Conservation (phyloP, 2,329 filamentous ascomycete genomes). For the Cercospora sp. region DNA sequence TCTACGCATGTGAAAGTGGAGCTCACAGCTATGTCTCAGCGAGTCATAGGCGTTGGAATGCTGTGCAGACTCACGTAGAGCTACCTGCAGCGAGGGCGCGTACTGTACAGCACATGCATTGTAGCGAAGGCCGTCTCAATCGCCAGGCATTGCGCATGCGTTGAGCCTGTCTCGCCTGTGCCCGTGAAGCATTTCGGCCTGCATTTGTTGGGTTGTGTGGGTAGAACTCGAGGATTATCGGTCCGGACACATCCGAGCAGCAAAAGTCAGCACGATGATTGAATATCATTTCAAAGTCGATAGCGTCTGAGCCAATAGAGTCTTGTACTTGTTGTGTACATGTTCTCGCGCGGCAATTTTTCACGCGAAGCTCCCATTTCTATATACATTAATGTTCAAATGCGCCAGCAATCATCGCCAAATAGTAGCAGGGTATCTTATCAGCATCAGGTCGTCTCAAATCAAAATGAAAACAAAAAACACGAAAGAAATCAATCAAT, state of each 20-base stretch:
- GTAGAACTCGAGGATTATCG: background rate
- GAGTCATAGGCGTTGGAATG: background rate
- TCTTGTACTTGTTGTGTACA: background rate
- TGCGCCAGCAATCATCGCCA: background rate
- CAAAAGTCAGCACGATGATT: background rate
- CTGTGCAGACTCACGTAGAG: conserved; percentile 3
- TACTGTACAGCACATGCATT: background rate
- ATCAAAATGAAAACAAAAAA: background rate
- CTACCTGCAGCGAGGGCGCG: background rate
- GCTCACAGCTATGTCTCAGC: background rate
- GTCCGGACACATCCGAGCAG: background rate
- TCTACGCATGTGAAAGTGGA: conserved; percentile 7
- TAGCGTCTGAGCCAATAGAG: background rate
- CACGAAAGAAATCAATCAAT: conserved; percentile 18
- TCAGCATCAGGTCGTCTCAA: conserved; percentile 13
- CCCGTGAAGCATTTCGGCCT: background rate
- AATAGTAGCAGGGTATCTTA: conserved; percentile 14
- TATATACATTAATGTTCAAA: background rate
- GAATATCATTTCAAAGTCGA: background rate
- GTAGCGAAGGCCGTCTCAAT: background rate
- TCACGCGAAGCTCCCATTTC: background rate
- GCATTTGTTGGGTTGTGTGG: background rate
- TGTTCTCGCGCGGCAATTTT: background rate
- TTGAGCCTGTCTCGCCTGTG: background rate
- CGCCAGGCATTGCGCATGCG: background rate